Base-by-base conservation (phyloP, 371 early-diverging fungal species). In the Mortierella sp. region DNA sequence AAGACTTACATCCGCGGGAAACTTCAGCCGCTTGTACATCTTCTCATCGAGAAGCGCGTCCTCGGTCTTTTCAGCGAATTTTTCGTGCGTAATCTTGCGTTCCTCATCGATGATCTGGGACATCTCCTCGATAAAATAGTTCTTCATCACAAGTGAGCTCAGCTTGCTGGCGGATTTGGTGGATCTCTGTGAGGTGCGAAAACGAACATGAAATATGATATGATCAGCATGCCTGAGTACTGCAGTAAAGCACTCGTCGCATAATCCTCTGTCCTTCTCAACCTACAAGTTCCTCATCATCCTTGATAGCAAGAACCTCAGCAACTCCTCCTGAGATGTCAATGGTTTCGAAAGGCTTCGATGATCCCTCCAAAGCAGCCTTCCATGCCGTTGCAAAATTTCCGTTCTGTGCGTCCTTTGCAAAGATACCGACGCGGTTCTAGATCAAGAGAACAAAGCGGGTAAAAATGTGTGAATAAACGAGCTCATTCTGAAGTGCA, bases 111-210 rank as follows among this genome's bases (percentile, higher is more conserved):
- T 86, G 32, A 93, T 86, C 27, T 84, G 79, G 4, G 90, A 85
- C 90, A 97, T 95, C 71, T 94, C 91, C 56, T 92, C 84, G 24
- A 93, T 86, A 60, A 97, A 94, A 59, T 88, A 93, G 68, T 94
- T 86, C 67, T 92, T 90, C 94, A 98, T 92, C 56, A 95, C 75
- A 19, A 83, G 60, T 7, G 92, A 86, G 43, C 93, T 90, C 32
- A 93, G 41, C 63, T 87, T 90, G 48, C 94, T 83, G 0, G 98
- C 99, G 17, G 80, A 81, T 62, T 84, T 81, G 60, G 92, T 88
- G 27, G 85, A 81, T 83, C 87, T 83, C 95, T 94, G 64, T 34
- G 17, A 60, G n/a, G 34, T 50, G 44, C 19, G 47, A 49, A 19
- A 23, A 53, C 34, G 28, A 6, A 17, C 7, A 47, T 37, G 6